Base-by-base conservation (phyloP, 2,329 filamentous ascomycete genomes). In the Trichoderma koningii region DNA sequence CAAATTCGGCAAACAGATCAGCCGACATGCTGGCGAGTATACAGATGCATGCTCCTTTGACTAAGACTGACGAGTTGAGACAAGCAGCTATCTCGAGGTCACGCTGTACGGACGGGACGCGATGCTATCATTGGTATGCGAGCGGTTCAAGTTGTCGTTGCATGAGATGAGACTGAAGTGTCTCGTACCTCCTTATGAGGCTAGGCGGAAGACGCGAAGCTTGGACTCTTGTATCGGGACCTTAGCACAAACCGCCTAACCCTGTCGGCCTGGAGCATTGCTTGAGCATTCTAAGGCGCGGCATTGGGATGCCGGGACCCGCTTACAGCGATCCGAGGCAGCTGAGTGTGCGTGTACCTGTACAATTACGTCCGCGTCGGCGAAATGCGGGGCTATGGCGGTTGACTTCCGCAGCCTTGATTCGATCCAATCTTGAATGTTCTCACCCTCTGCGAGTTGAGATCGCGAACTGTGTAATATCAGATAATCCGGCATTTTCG, bases 1-100 rank as follows among this genome's bases (percentile, higher is more conserved):
- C 79, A 69, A 80, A 88, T 69, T 86, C 84, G 63, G 85, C 86
- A 71, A 89, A 86, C 65, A 89, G 82, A 75, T 89, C 86, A 67
- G 86, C 85, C 70, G 87, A 89, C 86, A 89, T 89, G 67, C 42
- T 73, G 66, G 10, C 38, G 23, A 7, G 41, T 41, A 17, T 28
- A 28, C 34, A 61, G 26, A 63, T 21, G 45, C 55, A 63, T 64
- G 28, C 55, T 56, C 30, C 41, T 44, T 38, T 10, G 12, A 38
- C 34, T 47, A 26, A 15, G n/a, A 55, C 41, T 26, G 19, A 15
- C 1, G 41, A 47, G 28, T 26, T n/a, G 41, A 23, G 41, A 38
- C 14, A 42, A 23, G 30, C 9, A 12, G 21, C n/a, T 50, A 47
- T 34, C 42, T 52, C 57, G 51, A 7, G 34, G 19, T 60, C 21